Evolutionary conservation across 2,329 filamentous ascomycete species (phyloP), one percentile per base, ranked within the genome.

Genomic region (Aureobasidium sp.): DNA sequence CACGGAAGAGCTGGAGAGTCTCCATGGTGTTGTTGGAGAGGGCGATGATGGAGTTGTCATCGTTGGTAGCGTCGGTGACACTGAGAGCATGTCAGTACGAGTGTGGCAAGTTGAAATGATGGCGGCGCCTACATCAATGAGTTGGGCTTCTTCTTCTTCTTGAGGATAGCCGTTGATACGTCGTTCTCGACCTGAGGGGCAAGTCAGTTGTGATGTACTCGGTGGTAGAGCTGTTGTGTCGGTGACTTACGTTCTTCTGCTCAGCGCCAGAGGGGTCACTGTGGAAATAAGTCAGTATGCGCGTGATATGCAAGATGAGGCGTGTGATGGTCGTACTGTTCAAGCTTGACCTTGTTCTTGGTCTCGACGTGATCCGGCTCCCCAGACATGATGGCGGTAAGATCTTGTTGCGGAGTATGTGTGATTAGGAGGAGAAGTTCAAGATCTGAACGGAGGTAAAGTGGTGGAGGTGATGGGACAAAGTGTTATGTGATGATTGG

Each of bases 131-230:
- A 96, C 91, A 99, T 96, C 76, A 99, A 80, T 73, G 93, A 95
- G 80, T 99, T 99, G 71, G 92, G 92, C 90, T 99, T 99, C 92
- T 99, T 99, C 89, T 99, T 99, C 85, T 97, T 97, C 83, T 97
- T 97, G 72, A 99, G 85, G 71, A 99, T 99, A 69, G 94, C 94
- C 49, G 94, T 99, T 59, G 94, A 86, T 65, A 88, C 91, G 74
- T 96, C 94, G 76, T 97, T 90, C 71, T 91, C 87, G 87, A 95
- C 71, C 63, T 66, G 63, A 65, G 60, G 54, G 67, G 68, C 41
- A 65, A 66, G 64, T 68, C 65, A 65, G 66, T 67, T 65, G 69
- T 66, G 50, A 10, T 21, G n/a, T 13, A 21, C 2, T 34, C 21
- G 39, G 4, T 27, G 36, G 11, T n/a, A 25, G 8, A 21, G n/a